Conservation (phyloP, 179 eudicot species). For the Vitellaria paradoxa region DNA sequence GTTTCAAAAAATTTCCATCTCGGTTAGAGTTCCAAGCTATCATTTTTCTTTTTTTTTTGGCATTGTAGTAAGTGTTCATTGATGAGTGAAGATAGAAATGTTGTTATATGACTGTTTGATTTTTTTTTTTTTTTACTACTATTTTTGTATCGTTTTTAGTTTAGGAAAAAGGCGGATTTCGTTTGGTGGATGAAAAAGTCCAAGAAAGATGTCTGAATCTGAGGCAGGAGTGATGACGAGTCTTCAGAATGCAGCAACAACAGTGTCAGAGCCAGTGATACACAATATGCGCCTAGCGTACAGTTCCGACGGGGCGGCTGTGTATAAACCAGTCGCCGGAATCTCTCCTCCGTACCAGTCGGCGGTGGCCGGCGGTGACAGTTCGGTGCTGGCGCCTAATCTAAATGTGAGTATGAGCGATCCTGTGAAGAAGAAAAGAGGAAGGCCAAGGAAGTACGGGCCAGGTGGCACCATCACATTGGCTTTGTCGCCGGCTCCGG, state of each 20-base stretch:
- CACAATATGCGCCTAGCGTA: conserved; percentile 35
- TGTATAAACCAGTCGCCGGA: conserved; percentile 33
- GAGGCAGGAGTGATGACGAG: conserved; percentile 28
- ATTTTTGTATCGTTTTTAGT: background rate
- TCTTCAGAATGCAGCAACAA: conserved; percentile 11
- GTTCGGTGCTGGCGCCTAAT: conserved; percentile 2
- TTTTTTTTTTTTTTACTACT: conserved; percentile 16
- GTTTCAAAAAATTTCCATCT: no score
- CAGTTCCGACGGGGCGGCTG: conserved; percentile 30
- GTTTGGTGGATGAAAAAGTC: no score
- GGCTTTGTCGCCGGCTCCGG: conserved; percentile 21
- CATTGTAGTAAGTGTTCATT: background rate
- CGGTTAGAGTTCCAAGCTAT: background rate
- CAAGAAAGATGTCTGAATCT: conserved; percentile 36
- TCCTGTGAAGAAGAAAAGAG: conserved; percentile 46
- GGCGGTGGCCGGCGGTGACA: conserved; percentile 1
- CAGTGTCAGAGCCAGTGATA: conserved; percentile 27
- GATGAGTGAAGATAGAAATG: background rate
- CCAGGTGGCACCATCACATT: conserved; percentile 47
- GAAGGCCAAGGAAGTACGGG: conserved; percentile 72
- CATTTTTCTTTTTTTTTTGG: no score
- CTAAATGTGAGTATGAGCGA: conserved; percentile 25
- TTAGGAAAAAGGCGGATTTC: background rate
- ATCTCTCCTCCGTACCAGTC: conserved; percentile 15
- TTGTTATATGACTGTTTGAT: conserved; percentile 6